Evolutionary conservation across 345 rosid species (phyloP).

Genomic region (Populus alba): DNA sequence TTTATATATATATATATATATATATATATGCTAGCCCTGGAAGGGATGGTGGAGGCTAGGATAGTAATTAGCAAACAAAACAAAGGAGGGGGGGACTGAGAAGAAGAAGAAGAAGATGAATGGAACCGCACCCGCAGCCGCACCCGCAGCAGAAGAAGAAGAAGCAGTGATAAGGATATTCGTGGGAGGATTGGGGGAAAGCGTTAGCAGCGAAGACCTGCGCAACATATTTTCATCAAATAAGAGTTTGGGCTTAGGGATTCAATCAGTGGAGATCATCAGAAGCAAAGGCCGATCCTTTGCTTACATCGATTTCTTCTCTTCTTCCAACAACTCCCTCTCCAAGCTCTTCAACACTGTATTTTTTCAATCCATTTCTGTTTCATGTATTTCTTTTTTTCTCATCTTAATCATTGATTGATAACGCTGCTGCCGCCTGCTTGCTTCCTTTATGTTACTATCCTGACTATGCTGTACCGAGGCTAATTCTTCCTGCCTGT

Average conservation of each 20-base stretch:
- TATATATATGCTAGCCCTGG: too few relatives aligned
- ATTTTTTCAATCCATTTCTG: not conserved
- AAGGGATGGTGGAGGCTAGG: not conserved
- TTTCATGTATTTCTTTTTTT: not conserved
- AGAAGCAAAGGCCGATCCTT: constrained; percentile 89
- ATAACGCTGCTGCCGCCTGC: too few relatives aligned
- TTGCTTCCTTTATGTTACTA: too few relatives aligned
- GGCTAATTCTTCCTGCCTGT: too few relatives aligned
- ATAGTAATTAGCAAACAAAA: not conserved
- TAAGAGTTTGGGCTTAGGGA: constrained; percentile 33
- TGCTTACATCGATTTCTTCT: constrained; percentile 73
- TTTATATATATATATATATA: too few relatives aligned
- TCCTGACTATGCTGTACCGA: too few relatives aligned
- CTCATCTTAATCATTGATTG: too few relatives aligned
- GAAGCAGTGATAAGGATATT: constrained; percentile 36
- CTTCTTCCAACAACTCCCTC: constrained; percentile 57
- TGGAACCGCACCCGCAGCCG: too few relatives aligned
- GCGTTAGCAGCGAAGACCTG: constrained; percentile 60
- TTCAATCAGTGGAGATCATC: constrained; percentile 52
- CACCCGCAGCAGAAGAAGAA: constrained; percentile 5
- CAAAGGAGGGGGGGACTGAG: not conserved
- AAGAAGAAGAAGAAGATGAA: not conserved
- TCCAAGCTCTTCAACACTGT: constrained; percentile 79
- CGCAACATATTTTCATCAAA: constrained; percentile 46
- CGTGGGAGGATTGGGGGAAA: constrained; percentile 83